Base-by-base conservation (phyloP, 352 stramenopile species). In the Pythium monospermum region DNA sequence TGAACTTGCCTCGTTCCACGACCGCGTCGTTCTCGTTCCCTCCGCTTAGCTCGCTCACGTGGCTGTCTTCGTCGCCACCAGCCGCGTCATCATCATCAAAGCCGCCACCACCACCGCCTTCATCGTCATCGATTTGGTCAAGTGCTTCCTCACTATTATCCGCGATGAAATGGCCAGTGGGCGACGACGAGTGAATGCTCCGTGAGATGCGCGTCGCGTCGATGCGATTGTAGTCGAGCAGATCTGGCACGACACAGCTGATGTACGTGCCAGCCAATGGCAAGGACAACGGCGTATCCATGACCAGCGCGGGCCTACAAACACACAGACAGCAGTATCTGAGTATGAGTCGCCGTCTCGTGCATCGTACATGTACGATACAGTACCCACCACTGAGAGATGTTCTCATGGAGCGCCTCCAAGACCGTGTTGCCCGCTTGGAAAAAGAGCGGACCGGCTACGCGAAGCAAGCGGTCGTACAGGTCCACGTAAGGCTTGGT, bases 361-460 rank as follows among this genome's bases (percentile, higher is more conserved):
- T n/a, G n/a, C n/a, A n/a, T n/a, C n/a, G n/a, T n/a, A n/a, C n/a
- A n/a, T n/a, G n/a, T n/a, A n/a, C n/a, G n/a, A n/a, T n/a, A n/a
- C n/a, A n/a, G 19, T 16, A 33, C 12, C 7, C 21, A 92, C 81
- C 79, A 90, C 31, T 71, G 64, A 10, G 64, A 47, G 31, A 93
- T 81, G 59, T 88, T 85, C 30, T 85, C 70, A 51, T 85, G 87
- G 2, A 92, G 60, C 2, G 83, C 78, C 28, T 77, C 55, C 12
- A 95, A 68, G 6, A 91, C 74, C 7, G 81, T 58, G 31, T 71
- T 69, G 4, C 83, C 85, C 5, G 66, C 66, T 48, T 88, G 71
- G 59, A 95, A 95, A 53, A 83, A 94, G 25, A 91, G 65, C 41
- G 83, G 85, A 0, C 81, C 85, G 12, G 86, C 61, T 31, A 91